Evolutionary conservation across 2,329 filamentous ascomycete species (phyloP), one percentile per base, ranked within the genome.

Genomic region (Aspergillus sp.): DNA sequence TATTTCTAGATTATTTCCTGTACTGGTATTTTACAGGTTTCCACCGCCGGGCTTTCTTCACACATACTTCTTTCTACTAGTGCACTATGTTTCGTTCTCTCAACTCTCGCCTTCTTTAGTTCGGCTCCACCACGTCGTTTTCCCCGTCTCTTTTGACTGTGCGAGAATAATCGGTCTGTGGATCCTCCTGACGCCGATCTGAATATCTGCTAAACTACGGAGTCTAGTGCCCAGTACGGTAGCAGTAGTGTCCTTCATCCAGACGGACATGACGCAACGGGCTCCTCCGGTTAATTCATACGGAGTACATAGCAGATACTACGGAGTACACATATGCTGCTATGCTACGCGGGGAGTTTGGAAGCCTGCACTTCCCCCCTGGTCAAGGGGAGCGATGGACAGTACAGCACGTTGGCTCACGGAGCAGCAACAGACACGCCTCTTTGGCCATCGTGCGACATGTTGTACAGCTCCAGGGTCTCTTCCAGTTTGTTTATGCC

Each of bases 51-150:
- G 20, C 20, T 22, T 22, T 22, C 20, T 22, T 42, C 47, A 42
- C 47, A 42, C 46, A 50, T 49, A 47, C 48, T 48, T 38, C 43
- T 41, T 48, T 35, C 33, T 44, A 13, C 47, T 41, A 35, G 33
- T 37, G 39, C 13, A 39, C 37, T 39, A 39, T 22, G 20, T 4
- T 22, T 22, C 20, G 20, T 5, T 22, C 20, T 22, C 5, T 22
- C 20, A 22, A 22, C 41, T 35, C 41, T 41, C 50, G 20, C 20
- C 20, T 5, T 44, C 48, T 45, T 35, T 27, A 38, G 43, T 25
- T 43, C 53, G 61, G 61, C 58, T 64, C 62, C 61, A 64, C 62
- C 63, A 57, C 59, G 55, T 64, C 55, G 56, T 43, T 48, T 56
- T 60, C 58, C 54, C 60, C 61, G 60, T 62, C 55, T 57, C 54